Evolutionary conservation across 306 rosid species (phyloP).

Genomic region (Betula pendula): DNA sequence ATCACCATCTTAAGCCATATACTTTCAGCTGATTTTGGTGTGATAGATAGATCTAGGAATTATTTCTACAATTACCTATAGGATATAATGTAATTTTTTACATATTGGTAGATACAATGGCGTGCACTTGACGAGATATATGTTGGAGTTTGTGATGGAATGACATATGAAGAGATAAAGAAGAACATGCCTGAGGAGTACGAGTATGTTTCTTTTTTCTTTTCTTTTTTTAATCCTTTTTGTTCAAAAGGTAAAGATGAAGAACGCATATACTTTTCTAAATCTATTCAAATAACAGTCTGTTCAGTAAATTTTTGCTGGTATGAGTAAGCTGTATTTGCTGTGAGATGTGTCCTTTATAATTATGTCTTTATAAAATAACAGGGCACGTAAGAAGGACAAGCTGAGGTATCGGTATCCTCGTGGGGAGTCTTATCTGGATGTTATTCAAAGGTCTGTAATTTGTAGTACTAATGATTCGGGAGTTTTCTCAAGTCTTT

Average conservation of each 20-base stretch:
- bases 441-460: slow-evolving; percentile 89
- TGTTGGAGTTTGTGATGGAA: slow-evolving; percentile 93
- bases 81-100: neutral
- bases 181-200: slow-evolving; percentile 98
- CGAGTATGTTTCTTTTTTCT: slow-evolving; percentile 60
- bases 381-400: slow-evolving; percentile 90
- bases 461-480: slow-evolving; percentile 10
- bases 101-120: slow-evolving; percentile 81
- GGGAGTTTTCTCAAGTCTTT: neutral
- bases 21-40: neutral
- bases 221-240: slow-evolving; percentile 18
- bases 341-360: neutral
- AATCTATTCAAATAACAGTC: neutral
- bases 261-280: neutral
- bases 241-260: neutral
- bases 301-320: neutral
- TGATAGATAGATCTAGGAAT: slow-evolving; percentile 11
- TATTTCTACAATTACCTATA: neutral
- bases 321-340: neutral
- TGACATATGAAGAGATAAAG: slow-evolving; percentile 92
- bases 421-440: slow-evolving; percentile 98
- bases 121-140: slow-evolving; percentile 98
- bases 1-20: neutral
- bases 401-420: slow-evolving; percentile 97
- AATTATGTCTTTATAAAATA: neutral